Evolutionary conservation across 2,329 filamentous ascomycete genomes (phyloP).

Genomic region (Aureobasidium musti): DNA sequence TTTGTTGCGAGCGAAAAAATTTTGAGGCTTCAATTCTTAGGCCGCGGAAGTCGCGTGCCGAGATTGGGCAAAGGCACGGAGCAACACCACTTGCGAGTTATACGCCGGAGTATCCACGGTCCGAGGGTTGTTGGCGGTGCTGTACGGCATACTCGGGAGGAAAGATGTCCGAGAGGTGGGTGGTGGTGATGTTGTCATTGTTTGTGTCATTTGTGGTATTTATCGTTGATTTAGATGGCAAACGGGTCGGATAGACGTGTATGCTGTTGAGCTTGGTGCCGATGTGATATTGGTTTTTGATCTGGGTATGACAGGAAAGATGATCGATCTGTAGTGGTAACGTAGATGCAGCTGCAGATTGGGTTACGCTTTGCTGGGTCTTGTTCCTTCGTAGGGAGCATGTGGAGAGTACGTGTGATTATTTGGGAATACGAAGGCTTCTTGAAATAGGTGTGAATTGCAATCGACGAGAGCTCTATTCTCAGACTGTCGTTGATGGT

Average conservation of each 20-base stretch:
- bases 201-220: background rate
- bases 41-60: background rate
- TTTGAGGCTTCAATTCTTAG: too few species aligned
- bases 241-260: constrained; percentile 16
- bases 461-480: too few species aligned
- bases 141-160: background rate
- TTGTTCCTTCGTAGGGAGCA: too few species aligned
- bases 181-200: constrained; percentile 13
- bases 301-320: background rate
- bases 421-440: background rate
- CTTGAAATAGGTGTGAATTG: too few species aligned
- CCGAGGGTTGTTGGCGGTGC: background rate
- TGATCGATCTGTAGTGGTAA: background rate
- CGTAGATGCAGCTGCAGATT: background rate
- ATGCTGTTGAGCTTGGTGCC: background rate
- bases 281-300: background rate
- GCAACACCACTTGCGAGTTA: background rate
- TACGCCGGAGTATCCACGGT: background rate
- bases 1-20: too few species aligned
- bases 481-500: too few species aligned
- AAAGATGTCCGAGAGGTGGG: background rate
- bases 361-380: background rate
- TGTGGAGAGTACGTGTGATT: background rate
- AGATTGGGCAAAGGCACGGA: background rate
- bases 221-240: background rate